Base-by-base conservation (phyloP, 352 stramenopile genomes). In the Paralagenidium karlingii region DNA sequence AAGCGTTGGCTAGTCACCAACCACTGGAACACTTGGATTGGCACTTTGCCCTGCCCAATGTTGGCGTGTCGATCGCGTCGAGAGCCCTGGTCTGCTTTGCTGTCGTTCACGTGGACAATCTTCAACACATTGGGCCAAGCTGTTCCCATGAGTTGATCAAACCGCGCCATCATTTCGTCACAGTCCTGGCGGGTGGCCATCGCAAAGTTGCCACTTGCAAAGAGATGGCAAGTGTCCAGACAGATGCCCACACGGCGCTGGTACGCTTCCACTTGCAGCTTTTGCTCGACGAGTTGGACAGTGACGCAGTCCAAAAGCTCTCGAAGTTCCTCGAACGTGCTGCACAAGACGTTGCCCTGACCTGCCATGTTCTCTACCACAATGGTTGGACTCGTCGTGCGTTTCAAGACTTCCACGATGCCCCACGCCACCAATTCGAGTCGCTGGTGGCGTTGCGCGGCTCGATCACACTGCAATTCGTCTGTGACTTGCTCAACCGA, bases 91-190 rank as follows among this genome's bases (percentile, higher is more conserved):
- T 21, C 24, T 5, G 51, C 48, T 36, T 65, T 63, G 3, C 58
- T 69, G 40, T 70, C 62, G 40, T 74, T 74, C 24, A 74, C 29
- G 43, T 74, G 58, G 30, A 74, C 21, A 19, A 65, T 55, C 24
- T 68, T 67, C 33, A 74, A 50, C 11, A 49, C 58, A 36, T 36
- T 36, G 0, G 22, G 22, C 56, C 61, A 70, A 12, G 42, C n/a
- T 1, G 39, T 16, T 5, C 57, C 48, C 40, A 74, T 50, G 10
- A 18, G 42, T 0, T 28, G 27, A 30, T 65, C 12, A 16, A 74
- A 70, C 5, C 32, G 31, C 10, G 24, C 15, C 58, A 67, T 63
- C 46, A 60, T 68, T 9, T 19, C 29, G 11, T 74, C 55, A 33
- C 60, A 69, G 2, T 50, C 36, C 1, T 46, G 27, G 4, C 26